Conservation (phyloP, 2,329 filamentous ascomycete species). For the Teratosphaeria pseudoeucalypti region DNA sequence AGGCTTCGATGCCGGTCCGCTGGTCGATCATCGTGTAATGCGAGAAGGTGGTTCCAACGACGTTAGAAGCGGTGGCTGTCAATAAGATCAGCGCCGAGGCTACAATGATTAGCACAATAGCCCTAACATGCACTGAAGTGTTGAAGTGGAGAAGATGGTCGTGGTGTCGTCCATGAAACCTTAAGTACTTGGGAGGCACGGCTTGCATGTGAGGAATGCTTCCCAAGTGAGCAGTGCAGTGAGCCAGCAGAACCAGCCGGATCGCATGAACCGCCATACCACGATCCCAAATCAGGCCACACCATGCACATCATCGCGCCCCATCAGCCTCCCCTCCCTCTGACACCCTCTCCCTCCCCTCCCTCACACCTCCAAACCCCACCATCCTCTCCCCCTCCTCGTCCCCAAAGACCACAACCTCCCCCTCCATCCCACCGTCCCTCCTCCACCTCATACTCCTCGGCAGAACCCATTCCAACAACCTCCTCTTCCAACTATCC, state of each 20-base stretch:
- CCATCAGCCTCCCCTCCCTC: conserved; percentile 41
- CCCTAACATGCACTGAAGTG: no score
- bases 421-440: conserved; percentile 23
- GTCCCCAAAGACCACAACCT: conserved; percentile 32
- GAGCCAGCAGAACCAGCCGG: not conserved
- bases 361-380: conserved; percentile 25
- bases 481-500: conserved; percentile 25
- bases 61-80: not conserved
- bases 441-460: conserved; percentile 17
- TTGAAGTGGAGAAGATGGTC: no score
- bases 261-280: not conserved
- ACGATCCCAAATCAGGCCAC: not conserved
- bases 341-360: conserved; percentile 50
- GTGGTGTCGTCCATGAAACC: no score
- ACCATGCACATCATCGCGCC: conserved; percentile 1
- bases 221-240: not conserved
- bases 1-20: not conserved
- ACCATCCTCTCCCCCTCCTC: conserved; percentile 39
- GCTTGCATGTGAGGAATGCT: not conserved
- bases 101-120: no score
- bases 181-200: no score
- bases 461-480: conserved; percentile 24
- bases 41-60: not conserved
- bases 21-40: conserved; percentile 1
- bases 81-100: no score